A percentile compares a stretch with the other conserved stretches of the same genome.
Conservation (phyloP, 1,139 yeast species). For the Suhomyces ambrosiae region DNA sequence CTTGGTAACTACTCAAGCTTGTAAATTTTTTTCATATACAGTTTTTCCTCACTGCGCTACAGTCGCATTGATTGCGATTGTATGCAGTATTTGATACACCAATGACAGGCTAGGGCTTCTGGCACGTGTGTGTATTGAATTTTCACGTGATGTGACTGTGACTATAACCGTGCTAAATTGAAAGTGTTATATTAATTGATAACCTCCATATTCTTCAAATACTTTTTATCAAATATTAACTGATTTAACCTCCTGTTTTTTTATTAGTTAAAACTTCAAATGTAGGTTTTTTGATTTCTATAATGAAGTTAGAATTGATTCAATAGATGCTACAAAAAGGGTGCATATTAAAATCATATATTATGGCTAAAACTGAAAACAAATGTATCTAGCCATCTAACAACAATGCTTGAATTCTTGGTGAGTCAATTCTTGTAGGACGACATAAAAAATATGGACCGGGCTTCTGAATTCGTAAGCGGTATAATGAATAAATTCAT, state of each 20-base stretch:
- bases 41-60: conserved; percentile 5
- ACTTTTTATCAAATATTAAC: no score
- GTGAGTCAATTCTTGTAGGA: not conserved
- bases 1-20: conserved; percentile 12
- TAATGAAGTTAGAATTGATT: no score
- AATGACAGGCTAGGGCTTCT: conserved; percentile 5
- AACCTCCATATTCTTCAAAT: no score
- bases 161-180: no score
- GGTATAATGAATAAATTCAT: no score
- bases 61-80: conserved; percentile 6
- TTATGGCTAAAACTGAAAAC: conserved; percentile 3
- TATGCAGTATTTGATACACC: conserved; percentile 8
- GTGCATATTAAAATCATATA: not conserved
- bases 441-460: not conserved
- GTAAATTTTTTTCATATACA: conserved; percentile 13
- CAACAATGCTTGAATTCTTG: not conserved
- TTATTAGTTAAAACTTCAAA: no score
- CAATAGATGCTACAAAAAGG: no score
- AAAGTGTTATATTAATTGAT: no score
- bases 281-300: no score
- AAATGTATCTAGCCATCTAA: conserved; percentile 2
- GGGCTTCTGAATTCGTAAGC: no score
- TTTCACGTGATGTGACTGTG: conserved; percentile 13
- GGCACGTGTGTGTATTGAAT: not conserved
- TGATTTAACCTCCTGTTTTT: no score